These are phyloP conservation scores for Tulasnella sp. DNA, from an alignment of 768 basidiomycete genomes.

Conservation along the genomic window DNA sequence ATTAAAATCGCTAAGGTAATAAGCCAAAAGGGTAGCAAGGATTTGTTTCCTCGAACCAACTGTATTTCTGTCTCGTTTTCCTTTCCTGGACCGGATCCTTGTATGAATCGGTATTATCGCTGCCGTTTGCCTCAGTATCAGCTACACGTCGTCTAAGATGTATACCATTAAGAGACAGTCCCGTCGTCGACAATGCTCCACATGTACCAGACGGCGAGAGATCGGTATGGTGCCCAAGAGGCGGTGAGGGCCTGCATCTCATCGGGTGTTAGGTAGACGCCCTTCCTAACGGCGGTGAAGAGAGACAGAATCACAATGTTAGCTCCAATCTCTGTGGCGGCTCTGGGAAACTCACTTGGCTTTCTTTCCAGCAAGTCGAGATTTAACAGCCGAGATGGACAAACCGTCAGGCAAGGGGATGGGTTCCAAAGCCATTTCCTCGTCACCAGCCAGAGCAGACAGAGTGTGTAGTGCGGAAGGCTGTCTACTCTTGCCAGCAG, in stretches of 20 bases:
- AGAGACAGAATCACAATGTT: constrained; percentile 18
- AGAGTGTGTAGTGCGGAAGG: constrained; percentile 30
- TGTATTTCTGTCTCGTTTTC: too few species aligned
- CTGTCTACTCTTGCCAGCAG: constrained; percentile 19
- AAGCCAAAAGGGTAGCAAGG: too few species aligned
- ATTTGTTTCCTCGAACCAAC: too few species aligned
- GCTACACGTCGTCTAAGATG: too few species aligned
- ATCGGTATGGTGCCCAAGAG: constrained; percentile 72
- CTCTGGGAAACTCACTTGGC: constrained; percentile 43
- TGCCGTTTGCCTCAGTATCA: too few species aligned
- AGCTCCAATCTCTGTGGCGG: constrained; percentile 7
- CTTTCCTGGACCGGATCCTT: too few species aligned
- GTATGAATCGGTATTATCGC: too few species aligned
- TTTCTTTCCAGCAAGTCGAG: constrained; percentile 56
- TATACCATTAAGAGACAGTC: background rate
- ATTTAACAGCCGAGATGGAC: constrained; percentile 45
- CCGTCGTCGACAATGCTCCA: constrained; percentile 57
- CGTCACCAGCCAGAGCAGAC: background rate
- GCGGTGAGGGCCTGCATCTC: constrained; percentile 76
- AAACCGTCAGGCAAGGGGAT: constrained; percentile 47
- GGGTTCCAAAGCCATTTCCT: background rate
- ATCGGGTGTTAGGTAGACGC: constrained; percentile 57
- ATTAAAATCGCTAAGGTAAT: too few species aligned
- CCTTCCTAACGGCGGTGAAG: constrained; percentile 36
- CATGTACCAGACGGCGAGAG: constrained; percentile 79